Evolutionary conservation across 2,329 filamentous ascomycete species (phyloP), one percentile per base, ranked within the genome.

Genomic region (Xylaria sp.): DNA sequence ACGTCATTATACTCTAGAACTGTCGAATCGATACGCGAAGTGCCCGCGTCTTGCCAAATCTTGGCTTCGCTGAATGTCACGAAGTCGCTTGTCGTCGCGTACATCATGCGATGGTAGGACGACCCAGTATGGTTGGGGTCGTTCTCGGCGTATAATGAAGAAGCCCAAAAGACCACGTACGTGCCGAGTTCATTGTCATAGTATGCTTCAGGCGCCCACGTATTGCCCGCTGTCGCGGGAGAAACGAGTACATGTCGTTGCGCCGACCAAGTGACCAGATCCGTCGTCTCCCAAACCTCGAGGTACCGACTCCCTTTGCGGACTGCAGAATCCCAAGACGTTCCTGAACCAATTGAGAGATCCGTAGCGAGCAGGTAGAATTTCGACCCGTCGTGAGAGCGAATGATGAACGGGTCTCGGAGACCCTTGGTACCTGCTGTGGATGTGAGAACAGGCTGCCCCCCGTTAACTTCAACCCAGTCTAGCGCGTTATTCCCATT

Each of bases 291-390:
- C 85, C 85, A 87, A 5, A 87, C 78, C 68, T 87, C 83, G 2
- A 87, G 79, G 63, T 85, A 87, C 7, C 81, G 80, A 68, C 84
- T 86, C 0, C 85, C 85, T 0, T 73, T 80, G 15, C 81, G 79
- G 1, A 86, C 83, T 0, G 85, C 74, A n/a, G 82, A 79, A 11
- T 77, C 80, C 85, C 85, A 87, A 0, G 83, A 83, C 0, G 85
- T 87, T 1, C 85, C 85, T 6, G 83, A 84, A 0, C 85, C 85
- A 59, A 87, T 87, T 0, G 84, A 86, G 0, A 87, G 77, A 62
- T 87, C 85, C 0, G 85, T 87, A 0, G 85, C 85, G 20, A 87
- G 79, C 15, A 87, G 72, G 59, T 80, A 87, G 66, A 87, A 87
- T 4, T 79, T 85, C n/a, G 81, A 80, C 0, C 85, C 84, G 31